Conservation (phyloP, 2,329 filamentous ascomycete genomes). For the Sclerotinia spermophila region DNA sequence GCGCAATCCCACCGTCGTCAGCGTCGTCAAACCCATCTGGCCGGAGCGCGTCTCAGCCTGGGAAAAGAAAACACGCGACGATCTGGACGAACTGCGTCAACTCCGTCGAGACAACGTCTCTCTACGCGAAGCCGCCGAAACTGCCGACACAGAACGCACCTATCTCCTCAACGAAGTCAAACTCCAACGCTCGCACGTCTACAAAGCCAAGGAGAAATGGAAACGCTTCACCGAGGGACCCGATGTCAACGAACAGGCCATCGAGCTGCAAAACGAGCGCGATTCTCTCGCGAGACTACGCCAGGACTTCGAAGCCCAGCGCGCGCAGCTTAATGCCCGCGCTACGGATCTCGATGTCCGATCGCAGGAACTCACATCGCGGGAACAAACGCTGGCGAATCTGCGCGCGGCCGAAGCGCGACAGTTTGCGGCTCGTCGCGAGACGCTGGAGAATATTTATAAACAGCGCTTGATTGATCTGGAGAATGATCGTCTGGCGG, state of each 20-base stretch:
- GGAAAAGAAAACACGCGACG: constrained; percentile 29
- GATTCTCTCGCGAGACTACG: neutral
- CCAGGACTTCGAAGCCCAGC: neutral
- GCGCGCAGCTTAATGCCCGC: neutral
- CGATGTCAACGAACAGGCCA: neutral
- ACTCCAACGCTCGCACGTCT: neutral
- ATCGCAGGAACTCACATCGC: neutral
- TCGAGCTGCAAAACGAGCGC: neutral
- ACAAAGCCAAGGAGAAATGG: neutral
- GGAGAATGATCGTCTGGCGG: neutral
- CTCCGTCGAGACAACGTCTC: neutral
- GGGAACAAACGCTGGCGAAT: neutral
- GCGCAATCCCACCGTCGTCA: constrained; percentile 41
- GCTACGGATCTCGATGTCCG: neutral
- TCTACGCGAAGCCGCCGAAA: constrained; percentile 11
- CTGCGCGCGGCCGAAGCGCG: neutral
- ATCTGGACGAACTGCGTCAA: constrained; percentile 25
- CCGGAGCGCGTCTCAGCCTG: constrained; percentile 30
- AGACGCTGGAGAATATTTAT: neutral
- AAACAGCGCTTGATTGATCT: neutral
- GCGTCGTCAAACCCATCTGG: constrained; percentile 34
- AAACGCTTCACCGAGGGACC: neutral
- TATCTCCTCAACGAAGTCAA: constrained; percentile 11
- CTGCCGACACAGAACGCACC: neutral
- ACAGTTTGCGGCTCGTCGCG: neutral